Conservation (phyloP, 1,284 basidiomycete genomes). For the Mrakiaceae sp. region DNA sequence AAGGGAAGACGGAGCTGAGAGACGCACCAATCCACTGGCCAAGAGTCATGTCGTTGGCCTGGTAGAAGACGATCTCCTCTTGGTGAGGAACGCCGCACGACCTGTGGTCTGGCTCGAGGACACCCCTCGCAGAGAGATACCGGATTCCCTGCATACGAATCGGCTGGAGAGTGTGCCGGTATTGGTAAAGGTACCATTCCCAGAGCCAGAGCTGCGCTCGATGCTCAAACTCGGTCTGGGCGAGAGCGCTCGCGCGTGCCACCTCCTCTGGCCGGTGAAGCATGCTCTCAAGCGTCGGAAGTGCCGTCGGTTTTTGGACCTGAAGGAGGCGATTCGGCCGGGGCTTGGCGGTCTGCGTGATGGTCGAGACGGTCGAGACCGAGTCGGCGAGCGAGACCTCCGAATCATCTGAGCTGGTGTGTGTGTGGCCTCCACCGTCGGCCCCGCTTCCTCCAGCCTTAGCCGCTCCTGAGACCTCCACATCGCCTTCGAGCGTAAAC, state of each 20-base stretch:
- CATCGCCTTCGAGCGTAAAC: too few species aligned
- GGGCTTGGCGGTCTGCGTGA: not conserved
- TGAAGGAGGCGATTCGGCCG: not conserved
- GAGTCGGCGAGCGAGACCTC: not conserved
- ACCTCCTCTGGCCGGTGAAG: conserved; percentile 41
- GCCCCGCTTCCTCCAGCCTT: too few species aligned
- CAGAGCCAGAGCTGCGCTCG: conserved; percentile 75
- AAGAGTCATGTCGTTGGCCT: conserved; percentile 10
- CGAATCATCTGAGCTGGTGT: too few species aligned
- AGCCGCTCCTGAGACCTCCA: too few species aligned
- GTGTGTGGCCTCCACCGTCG: too few species aligned
- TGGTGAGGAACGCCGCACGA: conserved; percentile 1
- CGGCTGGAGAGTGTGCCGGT: conserved; percentile 70
- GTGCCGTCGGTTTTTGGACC: not conserved
- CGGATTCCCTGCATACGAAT: conserved; percentile 71
- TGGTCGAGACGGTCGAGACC: not conserved
- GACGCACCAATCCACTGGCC: conserved; percentile 35
- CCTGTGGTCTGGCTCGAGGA: not conserved
- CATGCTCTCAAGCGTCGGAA: conserved; percentile 24
- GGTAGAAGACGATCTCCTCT: conserved; percentile 3
- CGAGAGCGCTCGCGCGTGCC: conserved; percentile 55
- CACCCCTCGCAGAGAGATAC: not conserved
- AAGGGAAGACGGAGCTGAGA: too few species aligned
- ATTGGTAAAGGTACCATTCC: conserved; percentile 80
- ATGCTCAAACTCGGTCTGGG: conserved; percentile 61